Evolutionary conservation across 2,329 filamentous ascomycete genomes (phyloP).

Genomic region (Botrytis squamosa): DNA sequence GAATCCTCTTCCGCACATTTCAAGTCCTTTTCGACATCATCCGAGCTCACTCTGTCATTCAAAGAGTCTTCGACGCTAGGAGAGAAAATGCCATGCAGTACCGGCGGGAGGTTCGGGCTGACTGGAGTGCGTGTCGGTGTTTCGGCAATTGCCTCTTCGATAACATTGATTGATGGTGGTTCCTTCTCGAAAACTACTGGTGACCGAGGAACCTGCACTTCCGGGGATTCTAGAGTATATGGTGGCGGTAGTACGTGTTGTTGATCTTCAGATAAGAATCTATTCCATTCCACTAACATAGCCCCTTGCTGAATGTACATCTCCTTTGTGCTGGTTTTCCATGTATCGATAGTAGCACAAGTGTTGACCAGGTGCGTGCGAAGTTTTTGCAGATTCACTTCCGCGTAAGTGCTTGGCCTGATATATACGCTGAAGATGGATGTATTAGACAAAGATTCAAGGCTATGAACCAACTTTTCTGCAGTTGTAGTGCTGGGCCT

Average conservation of each 20-base stretch:
- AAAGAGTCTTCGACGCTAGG: neutral
- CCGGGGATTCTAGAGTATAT: neutral
- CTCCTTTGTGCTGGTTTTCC: neutral
- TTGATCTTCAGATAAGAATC: neutral
- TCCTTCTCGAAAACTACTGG: neutral
- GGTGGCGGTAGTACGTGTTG: neutral
- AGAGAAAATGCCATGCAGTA: neutral
- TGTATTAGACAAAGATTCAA: neutral
- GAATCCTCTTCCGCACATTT: neutral
- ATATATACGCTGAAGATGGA: neutral
- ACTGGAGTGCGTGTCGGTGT: neutral
- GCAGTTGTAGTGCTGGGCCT: neutral
- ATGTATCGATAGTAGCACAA: neutral
- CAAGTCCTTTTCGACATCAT: neutral
- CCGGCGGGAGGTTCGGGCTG: neutral
- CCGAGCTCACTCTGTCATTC: neutral
- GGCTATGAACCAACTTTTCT: neutral
- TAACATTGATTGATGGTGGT: neutral
- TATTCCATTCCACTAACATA: neutral
- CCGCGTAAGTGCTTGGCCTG: neutral
- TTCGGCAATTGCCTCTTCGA: conserved; percentile 2
- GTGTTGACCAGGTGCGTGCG: neutral
- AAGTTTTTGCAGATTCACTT: neutral
- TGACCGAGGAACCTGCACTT: conserved; percentile 5
- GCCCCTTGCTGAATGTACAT: neutral